phyloP scores from a whole-genome alignment of 352 stramenopile genomes.

The Porosira glacialis region DNA sequence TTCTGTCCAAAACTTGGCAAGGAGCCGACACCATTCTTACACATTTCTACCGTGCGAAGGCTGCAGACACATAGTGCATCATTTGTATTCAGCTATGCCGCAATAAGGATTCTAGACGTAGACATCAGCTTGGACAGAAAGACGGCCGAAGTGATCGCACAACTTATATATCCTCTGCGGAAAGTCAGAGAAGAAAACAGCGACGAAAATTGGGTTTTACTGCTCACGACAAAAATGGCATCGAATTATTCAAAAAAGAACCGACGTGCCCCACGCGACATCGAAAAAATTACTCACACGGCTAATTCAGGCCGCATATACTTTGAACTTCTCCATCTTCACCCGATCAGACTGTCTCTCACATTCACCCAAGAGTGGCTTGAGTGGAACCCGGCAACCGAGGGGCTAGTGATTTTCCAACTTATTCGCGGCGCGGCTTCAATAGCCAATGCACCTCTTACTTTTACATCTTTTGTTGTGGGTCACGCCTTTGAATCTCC shows the following conservation, averaged over 20 bases:
- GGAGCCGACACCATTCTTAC: slow-evolving; percentile 60
- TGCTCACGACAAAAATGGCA: slow-evolving; percentile 60
- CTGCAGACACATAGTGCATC: slow-evolving; percentile 61
- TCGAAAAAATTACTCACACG: slow-evolving; percentile 61
- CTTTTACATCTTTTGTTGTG: slow-evolving; percentile 79
- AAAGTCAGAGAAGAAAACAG: slow-evolving; percentile 39
- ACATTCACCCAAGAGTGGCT: slow-evolving; percentile 78
- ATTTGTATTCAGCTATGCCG: slow-evolving; percentile 70
- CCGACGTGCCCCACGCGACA: slow-evolving; percentile 44
- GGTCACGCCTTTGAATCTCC: slow-evolving; percentile 79
- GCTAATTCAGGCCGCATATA: slow-evolving; percentile 72
- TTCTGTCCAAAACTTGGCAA: too few species aligned
- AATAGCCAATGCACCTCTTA: slow-evolving; percentile 72
- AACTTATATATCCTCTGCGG: slow-evolving; percentile 64
- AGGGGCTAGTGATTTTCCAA: slow-evolving; percentile 73
- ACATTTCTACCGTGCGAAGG: slow-evolving; percentile 67
- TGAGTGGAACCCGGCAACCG: slow-evolving; percentile 55
- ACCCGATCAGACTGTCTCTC: slow-evolving; percentile 67
- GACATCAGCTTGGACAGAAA: slow-evolving; percentile 71
- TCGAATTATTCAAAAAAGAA: slow-evolving; percentile 49
- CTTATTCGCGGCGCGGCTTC: slow-evolving; percentile 73
- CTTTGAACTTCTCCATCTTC: slow-evolving; percentile 69
- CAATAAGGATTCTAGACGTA: slow-evolving; percentile 67
- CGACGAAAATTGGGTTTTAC: slow-evolving; percentile 47
- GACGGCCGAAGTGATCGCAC: slow-evolving; percentile 71